phyloP scores from a whole-genome alignment of 1,139 yeast species.

The Blastobotrys raffinosifermentans region DNA sequence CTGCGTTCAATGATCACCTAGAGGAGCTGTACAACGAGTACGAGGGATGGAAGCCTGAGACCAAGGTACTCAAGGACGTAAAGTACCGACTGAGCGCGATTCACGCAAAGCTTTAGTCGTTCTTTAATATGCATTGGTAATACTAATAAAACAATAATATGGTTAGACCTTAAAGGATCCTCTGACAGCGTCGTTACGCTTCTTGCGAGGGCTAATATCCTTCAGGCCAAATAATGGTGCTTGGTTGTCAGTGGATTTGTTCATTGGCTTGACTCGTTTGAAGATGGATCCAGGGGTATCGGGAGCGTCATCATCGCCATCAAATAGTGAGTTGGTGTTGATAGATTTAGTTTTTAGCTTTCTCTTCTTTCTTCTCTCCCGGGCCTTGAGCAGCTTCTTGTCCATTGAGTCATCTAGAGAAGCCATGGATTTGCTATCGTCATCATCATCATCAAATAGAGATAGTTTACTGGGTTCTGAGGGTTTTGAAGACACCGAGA shows the following conservation, averaged over 20 bases:
- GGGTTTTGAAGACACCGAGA: slow-evolving; percentile 1
- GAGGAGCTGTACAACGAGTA: slow-evolving; percentile 60
- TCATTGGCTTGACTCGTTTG: slow-evolving; percentile 15
- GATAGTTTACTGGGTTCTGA: slow-evolving; percentile 11
- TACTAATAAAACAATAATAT: no score
- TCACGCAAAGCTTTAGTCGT: slow-evolving; percentile 23
- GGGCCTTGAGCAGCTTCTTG: slow-evolving; percentile 4
- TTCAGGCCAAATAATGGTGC: slow-evolving; percentile 7
- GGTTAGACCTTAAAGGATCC: slow-evolving; percentile 13
- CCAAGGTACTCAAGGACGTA: slow-evolving; percentile 72
- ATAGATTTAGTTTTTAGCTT: slow-evolving; percentile 14
- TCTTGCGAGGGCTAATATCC: slow-evolving; percentile 21
- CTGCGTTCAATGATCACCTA: slow-evolving; percentile 46
- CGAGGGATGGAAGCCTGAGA: slow-evolving; percentile 80
- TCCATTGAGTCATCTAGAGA: slow-evolving; percentile 4
- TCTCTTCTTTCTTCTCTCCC: slow-evolving; percentile 13
- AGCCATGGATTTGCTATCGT: slow-evolving; percentile 1
- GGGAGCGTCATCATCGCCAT: slow-evolving; percentile 17
- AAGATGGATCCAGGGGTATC: slow-evolving; percentile 20
- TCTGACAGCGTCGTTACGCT: slow-evolving; percentile 15
- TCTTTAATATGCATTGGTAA: no score
- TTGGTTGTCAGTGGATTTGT: slow-evolving; percentile 2
- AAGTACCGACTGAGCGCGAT: slow-evolving; percentile 75
- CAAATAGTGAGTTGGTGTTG: slow-evolving; percentile 12
- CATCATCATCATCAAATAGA: slow-evolving; percentile 19